Evolutionary conservation across 345 rosid genomes (phyloP).

Genomic region (Eucalyptus sideroxylon): DNA sequence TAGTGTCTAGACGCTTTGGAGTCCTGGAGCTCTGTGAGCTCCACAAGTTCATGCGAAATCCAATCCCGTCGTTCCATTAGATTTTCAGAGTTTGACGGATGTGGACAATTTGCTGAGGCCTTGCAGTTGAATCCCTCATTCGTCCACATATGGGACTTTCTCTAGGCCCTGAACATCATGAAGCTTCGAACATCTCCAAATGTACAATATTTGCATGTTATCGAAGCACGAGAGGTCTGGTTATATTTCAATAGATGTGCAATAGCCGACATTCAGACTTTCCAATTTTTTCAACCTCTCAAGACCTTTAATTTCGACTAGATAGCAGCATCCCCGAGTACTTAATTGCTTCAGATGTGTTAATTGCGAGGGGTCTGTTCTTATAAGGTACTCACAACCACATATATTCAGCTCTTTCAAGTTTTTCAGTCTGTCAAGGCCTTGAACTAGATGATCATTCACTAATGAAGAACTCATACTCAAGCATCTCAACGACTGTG

Average conservation of each 20-base stretch:
- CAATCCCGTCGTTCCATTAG: background rate
- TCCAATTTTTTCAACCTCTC: background rate
- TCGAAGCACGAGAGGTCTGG: background rate
- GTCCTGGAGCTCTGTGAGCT: background rate
- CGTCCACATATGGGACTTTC: background rate
- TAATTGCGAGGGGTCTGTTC: rapidly evolving
- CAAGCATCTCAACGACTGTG: background rate
- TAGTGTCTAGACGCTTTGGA: background rate
- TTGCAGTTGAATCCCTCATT: background rate
- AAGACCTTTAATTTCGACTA: background rate
- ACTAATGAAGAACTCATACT: background rate
- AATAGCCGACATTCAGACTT: rapidly evolving
- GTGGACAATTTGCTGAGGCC: background rate
- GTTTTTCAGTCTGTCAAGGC: background rate
- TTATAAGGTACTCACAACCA: background rate
- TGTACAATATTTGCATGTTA: background rate
- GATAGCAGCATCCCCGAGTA: rapidly evolving
- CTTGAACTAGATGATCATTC: background rate
- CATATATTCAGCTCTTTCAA: background rate
- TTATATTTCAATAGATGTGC: background rate
- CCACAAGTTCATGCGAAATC: background rate
- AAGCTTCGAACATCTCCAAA: background rate
- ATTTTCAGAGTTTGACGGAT: background rate
- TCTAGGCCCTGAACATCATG: background rate
- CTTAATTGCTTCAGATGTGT: background rate